phyloP scores from a whole-genome alignment of 768 basidiomycete species.

The Hirschioporus abietinus region DNA sequence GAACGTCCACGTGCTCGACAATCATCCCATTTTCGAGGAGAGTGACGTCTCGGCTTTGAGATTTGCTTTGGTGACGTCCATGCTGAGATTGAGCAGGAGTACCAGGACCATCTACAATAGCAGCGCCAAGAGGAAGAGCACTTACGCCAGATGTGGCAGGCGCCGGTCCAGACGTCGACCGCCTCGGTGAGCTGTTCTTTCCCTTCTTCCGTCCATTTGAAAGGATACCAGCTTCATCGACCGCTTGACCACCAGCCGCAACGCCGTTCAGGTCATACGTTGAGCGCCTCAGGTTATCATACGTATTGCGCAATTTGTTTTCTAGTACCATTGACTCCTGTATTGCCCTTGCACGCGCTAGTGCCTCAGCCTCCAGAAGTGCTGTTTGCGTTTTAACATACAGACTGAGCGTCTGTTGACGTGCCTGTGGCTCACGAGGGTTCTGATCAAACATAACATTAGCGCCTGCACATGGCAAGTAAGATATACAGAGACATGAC shows the following conservation, averaged over 20 bases:
- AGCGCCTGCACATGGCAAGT: neutral
- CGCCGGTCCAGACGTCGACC: conserved; percentile 28
- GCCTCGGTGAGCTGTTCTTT: conserved; percentile 34
- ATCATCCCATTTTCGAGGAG: conserved; percentile 86
- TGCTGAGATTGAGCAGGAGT: neutral
- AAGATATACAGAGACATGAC: conserved; percentile 22
- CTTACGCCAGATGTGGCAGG: conserved; percentile 10
- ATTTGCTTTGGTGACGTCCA: conserved; percentile 29
- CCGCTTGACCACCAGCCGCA: conserved; percentile 28
- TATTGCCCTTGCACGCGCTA: conserved; percentile 72
- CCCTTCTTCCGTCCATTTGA: conserved; percentile 51
- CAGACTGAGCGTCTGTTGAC: conserved; percentile 71
- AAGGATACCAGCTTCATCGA: conserved; percentile 57
- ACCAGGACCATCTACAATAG: neutral
- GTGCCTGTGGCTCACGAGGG: conserved; percentile 81
- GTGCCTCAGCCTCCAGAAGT: conserved; percentile 76
- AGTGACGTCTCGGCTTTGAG: conserved; percentile 67
- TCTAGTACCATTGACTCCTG: conserved; percentile 75
- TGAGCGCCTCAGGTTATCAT: conserved; percentile 73
- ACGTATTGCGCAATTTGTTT: conserved; percentile 72
- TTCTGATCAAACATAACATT: conserved; percentile 48
- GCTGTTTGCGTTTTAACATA: conserved; percentile 82
- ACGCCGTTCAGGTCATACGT: conserved; percentile 60
- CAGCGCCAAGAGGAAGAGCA: conserved; percentile 3
- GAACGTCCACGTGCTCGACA: conserved; percentile 81